Evolutionary conservation across 441 rosid species (phyloP), one percentile per base, ranked within the genome.

Genomic region (Mallotus japonicus): DNA sequence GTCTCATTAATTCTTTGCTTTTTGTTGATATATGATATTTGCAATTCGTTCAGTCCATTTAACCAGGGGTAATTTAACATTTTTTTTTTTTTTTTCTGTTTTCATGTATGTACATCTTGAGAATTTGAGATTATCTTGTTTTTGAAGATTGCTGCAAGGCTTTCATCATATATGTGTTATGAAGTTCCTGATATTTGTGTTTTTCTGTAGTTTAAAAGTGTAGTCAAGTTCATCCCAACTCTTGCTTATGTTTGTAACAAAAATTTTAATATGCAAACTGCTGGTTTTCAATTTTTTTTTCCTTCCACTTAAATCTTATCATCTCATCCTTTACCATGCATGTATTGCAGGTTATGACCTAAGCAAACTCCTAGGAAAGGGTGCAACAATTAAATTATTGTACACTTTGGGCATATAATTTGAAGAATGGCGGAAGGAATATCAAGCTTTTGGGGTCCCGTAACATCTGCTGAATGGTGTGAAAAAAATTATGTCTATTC

Each of bases 401-500:
- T 59, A 10, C 2, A 28, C 32, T 53, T 65, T 77, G 34, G 78
- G 67, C 66, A 32, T 78, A 73, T 61, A 71, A 70, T 66, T 57
- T 75, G 58, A 70, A 78, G 81, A 78, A 95, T 95, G 99, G 91
- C 88, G 0, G 91, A 88, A 80, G 91, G 86, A 69, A 67, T 89
- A 71, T 79, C 95, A 3, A 91, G 94, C 81, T 95, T 92, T 80
- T 95, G 99, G 99, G 99, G 97, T 72, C 97, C 99, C 3, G 97
- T 95, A 78, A 92, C 97, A 32, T 86, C 97, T 54, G 78, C 89
- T 22, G 97, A 95, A 40, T 87, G 96, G 79, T 95, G 99, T 75
- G 97, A 95, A 88, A 83, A 81, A 73, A 95, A 95, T 79, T 91
- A 89, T 42, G 83, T 64, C 13, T 75, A 88, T 78, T 90, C 97